Conservation (phyloP, 306 rosid species). For the Adenanthera pavonina region DNA sequence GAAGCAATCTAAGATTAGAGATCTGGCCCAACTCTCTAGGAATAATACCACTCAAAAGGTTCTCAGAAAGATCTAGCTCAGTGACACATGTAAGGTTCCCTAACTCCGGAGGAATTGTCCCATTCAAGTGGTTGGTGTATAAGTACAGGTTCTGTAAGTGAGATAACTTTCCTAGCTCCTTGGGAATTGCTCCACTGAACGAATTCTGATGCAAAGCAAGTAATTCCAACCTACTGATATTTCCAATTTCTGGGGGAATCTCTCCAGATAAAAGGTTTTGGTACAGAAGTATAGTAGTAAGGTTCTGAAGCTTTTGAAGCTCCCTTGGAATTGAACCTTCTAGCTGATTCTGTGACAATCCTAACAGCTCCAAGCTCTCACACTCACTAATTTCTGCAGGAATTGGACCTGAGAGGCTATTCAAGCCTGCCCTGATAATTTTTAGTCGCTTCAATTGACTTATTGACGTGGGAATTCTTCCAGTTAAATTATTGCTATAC, state of each 20-base stretch:
- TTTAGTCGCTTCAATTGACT: slow-evolving; percentile 61
- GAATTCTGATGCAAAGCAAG: slow-evolving; percentile 71
- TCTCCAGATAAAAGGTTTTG: slow-evolving; percentile 67
- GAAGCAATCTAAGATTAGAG: slow-evolving; percentile 66
- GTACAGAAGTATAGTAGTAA: slow-evolving; percentile 65
- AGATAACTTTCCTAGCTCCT: slow-evolving; percentile 61
- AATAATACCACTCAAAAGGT: slow-evolving; percentile 62
- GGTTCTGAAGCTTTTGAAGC: slow-evolving; percentile 69
- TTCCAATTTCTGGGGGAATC: slow-evolving; percentile 77
- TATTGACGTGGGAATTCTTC: slow-evolving; percentile 61
- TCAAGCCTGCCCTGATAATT: slow-evolving; percentile 69
- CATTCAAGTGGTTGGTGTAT: slow-evolving; percentile 76
- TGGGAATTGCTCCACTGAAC: slow-evolving; percentile 56
- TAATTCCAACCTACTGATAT: slow-evolving; percentile 60
- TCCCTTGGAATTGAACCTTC: slow-evolving; percentile 69
- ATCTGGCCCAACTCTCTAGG: slow-evolving; percentile 65
- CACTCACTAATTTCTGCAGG: slow-evolving; percentile 65
- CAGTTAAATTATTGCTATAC: slow-evolving; percentile 74
- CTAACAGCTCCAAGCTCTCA: slow-evolving; percentile 63
- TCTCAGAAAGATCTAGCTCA: slow-evolving; percentile 79
- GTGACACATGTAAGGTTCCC: slow-evolving; percentile 66
- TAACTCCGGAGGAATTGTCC: slow-evolving; percentile 67
- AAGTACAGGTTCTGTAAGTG: slow-evolving; percentile 58
- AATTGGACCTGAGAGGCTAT: slow-evolving; percentile 63
- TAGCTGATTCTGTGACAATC: slow-evolving; percentile 70